Base-by-base conservation (phyloP, 2,329 filamentous ascomycete genomes). In the Colletotrichum cereale region DNA sequence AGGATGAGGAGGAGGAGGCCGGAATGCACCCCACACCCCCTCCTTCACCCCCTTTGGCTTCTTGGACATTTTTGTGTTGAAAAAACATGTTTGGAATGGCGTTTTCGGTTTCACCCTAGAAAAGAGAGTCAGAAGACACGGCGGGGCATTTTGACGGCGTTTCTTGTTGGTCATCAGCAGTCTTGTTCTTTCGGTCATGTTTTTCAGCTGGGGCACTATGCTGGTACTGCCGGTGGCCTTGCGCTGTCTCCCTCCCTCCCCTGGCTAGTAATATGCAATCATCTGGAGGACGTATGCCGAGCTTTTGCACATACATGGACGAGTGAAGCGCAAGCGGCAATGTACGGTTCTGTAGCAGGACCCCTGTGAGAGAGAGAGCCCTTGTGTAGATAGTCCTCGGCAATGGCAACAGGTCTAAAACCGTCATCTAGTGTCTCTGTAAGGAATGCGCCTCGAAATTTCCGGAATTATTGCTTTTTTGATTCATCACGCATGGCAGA, bases 131-230 rank as follows among this genome's bases (percentile, higher is more conserved):
- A 69, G 53, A 72, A 56, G 69, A 72, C 55, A 34, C 29, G 65
- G 64, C 24, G 38, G 67, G 65, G 69, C 69, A 72, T 72, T 42
- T 71, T 56, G 44, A 72, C 34, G 69, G 69, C 69, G 69, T 72
- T 71, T 69, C 56, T 53, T 44, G 16, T 72, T 72, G 58, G 57
- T 69, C 69, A 72, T 64, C 18, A 60, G 50, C 62, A 66, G 56
- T 66, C 56, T 70, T 65, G 38, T 53, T 56, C 56, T 66, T 53
- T 65, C 34, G 31, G 29, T 55, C 48, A n/a, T 36, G 48, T 55
- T 42, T 52, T 21, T 40, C 38, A n/a, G 48, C 47, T 40, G 36
- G 48, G 34, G 47, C 36, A 44, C 26, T 31, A 34, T 40, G 34
- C 61, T 42, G 61, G 34, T 60, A 64, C 65, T 58, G 44, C 65